A percentile compares a stretch with the other conserved stretches of the same genome.
Conservation (phyloP, 352 stramenopile species). For the Pythium guiyangense region DNA sequence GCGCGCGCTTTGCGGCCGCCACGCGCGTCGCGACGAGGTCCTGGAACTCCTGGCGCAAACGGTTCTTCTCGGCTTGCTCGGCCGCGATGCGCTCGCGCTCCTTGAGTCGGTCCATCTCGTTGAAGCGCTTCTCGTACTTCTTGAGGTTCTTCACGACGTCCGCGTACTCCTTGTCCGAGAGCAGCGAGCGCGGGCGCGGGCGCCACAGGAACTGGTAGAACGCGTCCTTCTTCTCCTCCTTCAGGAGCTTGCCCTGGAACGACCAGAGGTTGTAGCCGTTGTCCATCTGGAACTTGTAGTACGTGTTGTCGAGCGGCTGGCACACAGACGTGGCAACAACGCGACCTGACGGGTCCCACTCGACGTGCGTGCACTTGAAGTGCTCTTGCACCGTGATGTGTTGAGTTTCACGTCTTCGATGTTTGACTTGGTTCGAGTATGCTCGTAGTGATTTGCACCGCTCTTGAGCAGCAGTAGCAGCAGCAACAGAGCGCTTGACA, state of each 20-base stretch:
- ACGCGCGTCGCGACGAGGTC: slow-evolving; percentile 53
- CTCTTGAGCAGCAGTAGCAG: too few species aligned
- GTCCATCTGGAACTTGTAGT: slow-evolving; percentile 98
- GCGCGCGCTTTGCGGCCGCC: slow-evolving; percentile 18
- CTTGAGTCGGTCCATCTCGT: slow-evolving; percentile 83
- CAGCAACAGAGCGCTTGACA: too few species aligned
- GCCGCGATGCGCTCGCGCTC: slow-evolving; percentile 68
- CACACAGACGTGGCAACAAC: slow-evolving; percentile 94
- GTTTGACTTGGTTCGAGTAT: too few species aligned
- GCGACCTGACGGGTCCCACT: slow-evolving; percentile 97
- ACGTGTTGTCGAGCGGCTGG: slow-evolving; percentile 93
- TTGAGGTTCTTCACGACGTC: slow-evolving; percentile 97
- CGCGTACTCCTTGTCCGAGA: slow-evolving; percentile 91
- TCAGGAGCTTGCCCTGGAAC: slow-evolving; percentile 96
- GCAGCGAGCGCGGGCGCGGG: slow-evolving; percentile 91
- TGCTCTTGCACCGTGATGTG: slow-evolving; percentile 95
- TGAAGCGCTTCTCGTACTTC: slow-evolving; percentile 94
- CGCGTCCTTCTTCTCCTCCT: slow-evolving; percentile 94
- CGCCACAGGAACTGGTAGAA: slow-evolving; percentile 95
- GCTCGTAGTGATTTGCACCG: too few species aligned
- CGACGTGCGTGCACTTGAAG: slow-evolving; percentile 97
- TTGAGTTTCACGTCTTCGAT: too few species aligned
- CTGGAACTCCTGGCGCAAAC: slow-evolving; percentile 64
- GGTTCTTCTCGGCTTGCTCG: slow-evolving; percentile 67
- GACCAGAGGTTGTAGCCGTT: slow-evolving; percentile 98